A percentile compares a stretch with the other conserved stretches of the same genome.
Evolutionary conservation across 2,329 filamentous ascomycete species (phyloP).

Genomic region (Camillea tinctor): DNA sequence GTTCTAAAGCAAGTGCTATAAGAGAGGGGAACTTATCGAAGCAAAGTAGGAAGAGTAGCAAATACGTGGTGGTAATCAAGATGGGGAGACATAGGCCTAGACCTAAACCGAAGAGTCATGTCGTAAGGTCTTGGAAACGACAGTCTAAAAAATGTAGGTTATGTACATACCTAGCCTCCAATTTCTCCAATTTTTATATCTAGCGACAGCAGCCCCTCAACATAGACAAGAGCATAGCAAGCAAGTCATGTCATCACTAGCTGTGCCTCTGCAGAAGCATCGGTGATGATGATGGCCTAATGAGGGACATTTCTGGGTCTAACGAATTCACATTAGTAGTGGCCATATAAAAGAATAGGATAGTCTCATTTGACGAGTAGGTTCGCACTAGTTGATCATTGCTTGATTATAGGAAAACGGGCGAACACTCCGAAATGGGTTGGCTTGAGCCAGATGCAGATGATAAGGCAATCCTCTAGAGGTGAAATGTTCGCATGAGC

Average conservation of each 20-base stretch:
- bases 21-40: no score
- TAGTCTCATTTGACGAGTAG: conserved; percentile 14
- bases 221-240: conserved; percentile 15
- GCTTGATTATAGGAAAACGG: conserved; percentile 19
- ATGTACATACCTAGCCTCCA: conserved; percentile 12
- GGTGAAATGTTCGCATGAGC: conserved; percentile 1
- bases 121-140: background rate
- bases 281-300: background rate
- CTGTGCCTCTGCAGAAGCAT: background rate
- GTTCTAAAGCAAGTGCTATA: background rate
- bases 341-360: conserved; percentile 6
- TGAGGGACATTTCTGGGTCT: background rate
- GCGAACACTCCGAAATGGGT: conserved; percentile 14
- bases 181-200: conserved; percentile 23
- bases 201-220: conserved; percentile 17
- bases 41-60: background rate
- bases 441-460: conserved; percentile 3
- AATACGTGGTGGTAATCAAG: background rate
- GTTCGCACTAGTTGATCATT: conserved; percentile 18
- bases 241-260: conserved; percentile 16
- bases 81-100: background rate
- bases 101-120: background rate
- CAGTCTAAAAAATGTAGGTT: no score
- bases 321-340: background rate
- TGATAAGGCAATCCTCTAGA: conserved; percentile 1